A percentile compares a stretch with the other conserved stretches of the same genome.
Evolutionary conservation across 2,329 filamentous ascomycete species (phyloP).

Genomic region (Alternaria burnsii): DNA sequence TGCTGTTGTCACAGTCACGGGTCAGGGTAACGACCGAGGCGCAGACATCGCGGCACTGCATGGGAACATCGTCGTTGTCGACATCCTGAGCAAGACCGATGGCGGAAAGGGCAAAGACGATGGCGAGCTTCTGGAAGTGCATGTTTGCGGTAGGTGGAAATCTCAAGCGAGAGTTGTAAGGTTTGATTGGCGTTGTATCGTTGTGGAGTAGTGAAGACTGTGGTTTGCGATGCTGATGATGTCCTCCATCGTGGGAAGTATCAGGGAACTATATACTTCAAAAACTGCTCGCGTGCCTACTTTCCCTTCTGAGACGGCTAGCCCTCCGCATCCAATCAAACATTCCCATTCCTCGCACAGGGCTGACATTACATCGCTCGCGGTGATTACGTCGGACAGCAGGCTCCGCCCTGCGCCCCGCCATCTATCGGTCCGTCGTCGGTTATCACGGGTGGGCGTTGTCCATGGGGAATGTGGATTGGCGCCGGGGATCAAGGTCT

Average conservation of each 20-base stretch:
- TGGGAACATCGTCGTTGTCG: constrained; percentile 8
- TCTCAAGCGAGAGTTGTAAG: neutral
- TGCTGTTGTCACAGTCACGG: constrained; percentile 5
- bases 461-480: neutral
- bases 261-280: neutral
- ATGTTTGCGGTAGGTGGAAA: neutral
- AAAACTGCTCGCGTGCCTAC: constrained; percentile 5
- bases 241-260: neutral
- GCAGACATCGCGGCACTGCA: constrained; percentile 1
- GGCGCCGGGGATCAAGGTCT: neutral
- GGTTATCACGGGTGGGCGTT: neutral
- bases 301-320: constrained; percentile 6
- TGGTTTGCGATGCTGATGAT: neutral
- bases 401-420: neutral
- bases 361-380: neutral
- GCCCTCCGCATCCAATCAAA: neutral
- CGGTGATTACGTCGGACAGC: constrained; percentile 8
- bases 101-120: constrained; percentile 7
- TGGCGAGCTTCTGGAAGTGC: constrained; percentile 11
- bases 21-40: neutral
- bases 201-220: neutral
- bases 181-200: neutral
- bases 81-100: constrained; percentile 9
- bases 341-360: neutral
- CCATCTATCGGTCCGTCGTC: constrained; percentile 10